These are phyloP conservation scores for Coemansia erecta DNA, from an alignment of 192 early-diverging fungal genomes.

Conservation along the genomic window DNA sequence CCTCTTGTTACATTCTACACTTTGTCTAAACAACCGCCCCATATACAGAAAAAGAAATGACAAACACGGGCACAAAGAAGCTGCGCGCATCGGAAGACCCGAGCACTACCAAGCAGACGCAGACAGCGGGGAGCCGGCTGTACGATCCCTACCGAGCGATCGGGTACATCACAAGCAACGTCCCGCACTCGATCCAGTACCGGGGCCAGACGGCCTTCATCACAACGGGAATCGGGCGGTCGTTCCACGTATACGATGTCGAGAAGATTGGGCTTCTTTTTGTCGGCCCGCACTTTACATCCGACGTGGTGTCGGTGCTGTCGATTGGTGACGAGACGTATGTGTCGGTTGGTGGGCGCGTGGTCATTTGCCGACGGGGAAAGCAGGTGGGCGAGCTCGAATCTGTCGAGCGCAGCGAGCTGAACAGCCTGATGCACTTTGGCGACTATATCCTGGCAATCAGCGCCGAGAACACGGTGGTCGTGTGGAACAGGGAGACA, in stretches of 20 bases:
- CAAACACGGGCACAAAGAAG: not conserved
- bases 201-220: slow-evolving; percentile 74
- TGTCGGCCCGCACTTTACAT: slow-evolving; percentile 67
- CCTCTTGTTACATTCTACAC: not conserved
- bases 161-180: slow-evolving; percentile 82
- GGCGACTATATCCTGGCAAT: slow-evolving; percentile 74
- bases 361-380: slow-evolving; percentile 65
- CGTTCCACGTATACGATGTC: slow-evolving; percentile 86
- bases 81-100: not conserved
- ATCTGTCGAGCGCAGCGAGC: slow-evolving; percentile 36
- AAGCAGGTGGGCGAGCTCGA: slow-evolving; percentile 27
- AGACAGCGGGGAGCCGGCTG: slow-evolving; percentile 50
- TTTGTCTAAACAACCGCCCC: no score
- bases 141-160: slow-evolving; percentile 89
- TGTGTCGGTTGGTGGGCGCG: slow-evolving; percentile 63
- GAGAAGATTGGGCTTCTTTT: slow-evolving; percentile 77
- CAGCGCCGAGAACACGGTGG: slow-evolving; percentile 76
- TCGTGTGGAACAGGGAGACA: slow-evolving; percentile 72
- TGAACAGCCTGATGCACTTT: slow-evolving; percentile 68
- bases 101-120: not conserved
- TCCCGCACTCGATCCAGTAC: slow-evolving; percentile 76
- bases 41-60: not conserved
- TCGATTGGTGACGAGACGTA: slow-evolving; percentile 70
- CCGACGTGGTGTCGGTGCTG: slow-evolving; percentile 70
- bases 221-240: slow-evolving; percentile 84